These are phyloP conservation scores for Musa acuminata DNA, from an alignment of 176 grass and related monocot species.

Conservation along the genomic window DNA sequence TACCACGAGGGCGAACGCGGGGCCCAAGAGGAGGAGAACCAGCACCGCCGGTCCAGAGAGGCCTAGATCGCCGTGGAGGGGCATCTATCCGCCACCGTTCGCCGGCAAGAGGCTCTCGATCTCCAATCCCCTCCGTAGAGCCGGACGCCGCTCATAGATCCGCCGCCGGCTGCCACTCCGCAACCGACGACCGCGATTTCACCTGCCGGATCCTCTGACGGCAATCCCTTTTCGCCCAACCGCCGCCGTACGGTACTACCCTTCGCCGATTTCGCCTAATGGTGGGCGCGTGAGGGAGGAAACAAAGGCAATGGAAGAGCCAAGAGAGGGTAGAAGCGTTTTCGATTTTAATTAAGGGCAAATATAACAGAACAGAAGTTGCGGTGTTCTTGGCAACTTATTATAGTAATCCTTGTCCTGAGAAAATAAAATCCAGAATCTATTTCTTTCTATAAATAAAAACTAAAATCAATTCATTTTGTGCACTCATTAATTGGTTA, in stretches of 20 bases:
- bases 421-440: no score
- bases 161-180: neutral
- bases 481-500: no score
- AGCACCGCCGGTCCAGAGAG: slow-evolving; percentile 17
- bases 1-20: slow-evolving; percentile 22
- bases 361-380: neutral
- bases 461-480: no score
- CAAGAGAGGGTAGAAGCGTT: neutral
- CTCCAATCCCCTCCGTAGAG: neutral
- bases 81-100: slow-evolving; percentile 5
- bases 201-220: neutral
- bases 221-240: neutral
- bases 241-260: neutral
- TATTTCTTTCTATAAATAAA: no score
- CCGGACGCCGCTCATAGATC: slow-evolving; percentile 5
- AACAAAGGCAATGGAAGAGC: neutral
- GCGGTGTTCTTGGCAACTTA: neutral
- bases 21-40: slow-evolving; percentile 21
- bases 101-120: slow-evolving; percentile 2
- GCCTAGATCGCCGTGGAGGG: slow-evolving; percentile 7
- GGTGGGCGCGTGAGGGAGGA: neutral
- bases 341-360: neutral
- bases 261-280: neutral
- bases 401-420: no score
- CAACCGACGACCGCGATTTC: neutral